phyloP scores from a whole-genome alignment of 192 early-diverging fungal species.

The Rhizophagus clarus region DNA sequence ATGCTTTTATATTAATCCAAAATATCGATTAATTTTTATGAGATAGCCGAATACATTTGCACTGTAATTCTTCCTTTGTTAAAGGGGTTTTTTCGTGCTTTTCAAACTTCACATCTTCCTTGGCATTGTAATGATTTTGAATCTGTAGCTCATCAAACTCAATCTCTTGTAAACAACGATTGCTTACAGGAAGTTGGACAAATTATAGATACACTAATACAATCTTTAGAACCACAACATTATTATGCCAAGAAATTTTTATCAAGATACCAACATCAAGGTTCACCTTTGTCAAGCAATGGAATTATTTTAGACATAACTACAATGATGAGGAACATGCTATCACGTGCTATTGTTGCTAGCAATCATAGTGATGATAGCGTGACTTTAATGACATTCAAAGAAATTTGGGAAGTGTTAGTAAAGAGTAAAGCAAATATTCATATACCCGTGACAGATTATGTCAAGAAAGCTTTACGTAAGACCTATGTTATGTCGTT shows the following conservation, averaged over 20 bases:
- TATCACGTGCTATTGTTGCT: slow-evolving; percentile 46
- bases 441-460: slow-evolving; percentile 23
- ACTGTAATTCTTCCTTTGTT: slow-evolving; percentile 62
- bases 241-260: slow-evolving; percentile 54
- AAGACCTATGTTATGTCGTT: slow-evolving; percentile 56
- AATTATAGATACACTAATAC: slow-evolving; percentile 41
- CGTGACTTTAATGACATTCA: slow-evolving; percentile 33
- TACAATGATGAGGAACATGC: slow-evolving; percentile 56
- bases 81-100: slow-evolving; percentile 57
- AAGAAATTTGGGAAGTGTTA: slow-evolving; percentile 44
- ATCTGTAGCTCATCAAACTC: slow-evolving; percentile 48
- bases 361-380: slow-evolving; percentile 26
- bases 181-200: slow-evolving; percentile 47
- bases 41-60: slow-evolving; percentile 45
- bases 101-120: slow-evolving; percentile 50
- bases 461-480: slow-evolving; percentile 47
- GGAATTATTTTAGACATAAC: slow-evolving; percentile 52
- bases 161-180: slow-evolving; percentile 50
- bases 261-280: slow-evolving; percentile 46
- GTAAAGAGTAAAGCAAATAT: slow-evolving; percentile 35
- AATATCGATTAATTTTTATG: neutral
- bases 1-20: neutral
- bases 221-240: slow-evolving; percentile 36
- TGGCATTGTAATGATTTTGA: slow-evolving; percentile 52
- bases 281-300: slow-evolving; percentile 56